phyloP scores from a whole-genome alignment of 2,329 filamentous ascomycete species.

The Hypoxylon sp. region DNA sequence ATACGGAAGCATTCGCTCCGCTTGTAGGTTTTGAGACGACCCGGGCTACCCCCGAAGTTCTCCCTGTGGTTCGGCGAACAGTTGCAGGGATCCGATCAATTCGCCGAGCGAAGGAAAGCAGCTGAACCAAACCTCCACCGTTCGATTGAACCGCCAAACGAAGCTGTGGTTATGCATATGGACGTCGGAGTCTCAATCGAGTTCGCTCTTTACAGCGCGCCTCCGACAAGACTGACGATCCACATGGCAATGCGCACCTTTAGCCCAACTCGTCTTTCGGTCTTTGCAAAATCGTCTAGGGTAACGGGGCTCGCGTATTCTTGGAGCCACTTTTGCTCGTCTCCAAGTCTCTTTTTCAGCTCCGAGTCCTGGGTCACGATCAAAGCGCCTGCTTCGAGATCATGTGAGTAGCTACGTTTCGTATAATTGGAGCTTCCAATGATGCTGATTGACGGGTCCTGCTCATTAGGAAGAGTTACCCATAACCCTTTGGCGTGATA shows the following conservation, averaged over 20 bases:
- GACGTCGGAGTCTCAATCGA: not conserved
- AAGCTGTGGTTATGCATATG: not conserved
- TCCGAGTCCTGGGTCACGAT: conserved; percentile 81
- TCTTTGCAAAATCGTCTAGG: conserved; percentile 79
- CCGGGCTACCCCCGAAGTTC: conserved; percentile 2
- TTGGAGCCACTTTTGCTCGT: conserved; percentile 83
- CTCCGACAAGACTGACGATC: conserved; percentile 86
- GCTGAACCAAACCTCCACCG: conserved; percentile 3
- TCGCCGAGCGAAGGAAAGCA: no score
- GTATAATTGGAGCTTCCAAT: conserved; percentile 97
- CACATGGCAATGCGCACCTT: conserved; percentile 92
- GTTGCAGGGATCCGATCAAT: no score
- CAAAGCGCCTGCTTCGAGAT: conserved; percentile 87
- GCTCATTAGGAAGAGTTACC: conserved; percentile 75
- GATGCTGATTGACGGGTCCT: conserved; percentile 77
- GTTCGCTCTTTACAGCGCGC: conserved; percentile 69
- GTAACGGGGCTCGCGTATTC: conserved; percentile 74
- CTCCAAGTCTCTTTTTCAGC: conserved; percentile 75
- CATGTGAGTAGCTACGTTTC: conserved; percentile 88
- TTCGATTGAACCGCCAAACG: conserved; percentile 3
- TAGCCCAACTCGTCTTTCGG: conserved; percentile 83
- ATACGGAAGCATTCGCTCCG: conserved; percentile 35
- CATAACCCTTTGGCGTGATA: conserved; percentile 98
- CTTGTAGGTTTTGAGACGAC: conserved; percentile 14
- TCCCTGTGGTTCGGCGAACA: not conserved